phyloP scores from a whole-genome alignment of 495 filamentous ascomycete species.

The Daldinia bambusicola region DNA sequence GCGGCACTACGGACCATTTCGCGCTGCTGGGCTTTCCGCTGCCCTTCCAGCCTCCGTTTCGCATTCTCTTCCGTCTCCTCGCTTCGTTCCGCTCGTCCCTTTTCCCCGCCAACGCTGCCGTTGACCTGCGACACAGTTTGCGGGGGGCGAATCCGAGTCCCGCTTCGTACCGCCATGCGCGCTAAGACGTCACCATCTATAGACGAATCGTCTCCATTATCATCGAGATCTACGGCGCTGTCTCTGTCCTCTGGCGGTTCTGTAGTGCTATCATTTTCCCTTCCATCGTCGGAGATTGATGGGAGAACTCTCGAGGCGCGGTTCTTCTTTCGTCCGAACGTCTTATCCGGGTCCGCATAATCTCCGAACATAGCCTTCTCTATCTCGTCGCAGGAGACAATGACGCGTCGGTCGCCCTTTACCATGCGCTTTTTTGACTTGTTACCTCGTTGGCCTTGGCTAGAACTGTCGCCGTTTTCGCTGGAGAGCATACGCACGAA shows the following conservation, averaged over 20 bases:
- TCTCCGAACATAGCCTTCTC: slow-evolving; percentile 51
- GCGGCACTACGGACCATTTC: slow-evolving; percentile 58
- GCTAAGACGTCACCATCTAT: slow-evolving; percentile 20
- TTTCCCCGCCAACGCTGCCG: slow-evolving; percentile 56
- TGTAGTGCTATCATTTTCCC: neutral
- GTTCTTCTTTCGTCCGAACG: slow-evolving; percentile 50
- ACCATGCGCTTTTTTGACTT: slow-evolving; percentile 13
- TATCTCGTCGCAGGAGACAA: slow-evolving; percentile 42
- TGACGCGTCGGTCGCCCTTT: slow-evolving; percentile 34
- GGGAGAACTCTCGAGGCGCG: slow-evolving; percentile 41
- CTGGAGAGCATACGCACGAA: slow-evolving; percentile 21
- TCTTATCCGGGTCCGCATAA: slow-evolving; percentile 44
- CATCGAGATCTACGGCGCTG: slow-evolving; percentile 13
- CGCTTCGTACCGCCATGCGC: slow-evolving; percentile 35
- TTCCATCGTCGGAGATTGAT: neutral
- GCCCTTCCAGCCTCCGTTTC: slow-evolving; percentile 34
- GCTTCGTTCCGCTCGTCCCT: slow-evolving; percentile 53
- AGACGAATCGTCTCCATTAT: slow-evolving; percentile 6
- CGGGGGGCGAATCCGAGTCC: slow-evolving; percentile 49
- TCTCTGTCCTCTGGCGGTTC: slow-evolving; percentile 2
- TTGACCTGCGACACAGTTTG: slow-evolving; percentile 54
- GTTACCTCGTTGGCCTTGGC: neutral
- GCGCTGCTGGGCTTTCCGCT: slow-evolving; percentile 48
- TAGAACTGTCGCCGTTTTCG: neutral
- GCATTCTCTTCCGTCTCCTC: slow-evolving; percentile 50